A percentile compares a stretch with the other conserved stretches of the same genome.
Evolutionary conservation across 2,329 filamentous ascomycete genomes (phyloP).

Genomic region (Daldinia sp.): DNA sequence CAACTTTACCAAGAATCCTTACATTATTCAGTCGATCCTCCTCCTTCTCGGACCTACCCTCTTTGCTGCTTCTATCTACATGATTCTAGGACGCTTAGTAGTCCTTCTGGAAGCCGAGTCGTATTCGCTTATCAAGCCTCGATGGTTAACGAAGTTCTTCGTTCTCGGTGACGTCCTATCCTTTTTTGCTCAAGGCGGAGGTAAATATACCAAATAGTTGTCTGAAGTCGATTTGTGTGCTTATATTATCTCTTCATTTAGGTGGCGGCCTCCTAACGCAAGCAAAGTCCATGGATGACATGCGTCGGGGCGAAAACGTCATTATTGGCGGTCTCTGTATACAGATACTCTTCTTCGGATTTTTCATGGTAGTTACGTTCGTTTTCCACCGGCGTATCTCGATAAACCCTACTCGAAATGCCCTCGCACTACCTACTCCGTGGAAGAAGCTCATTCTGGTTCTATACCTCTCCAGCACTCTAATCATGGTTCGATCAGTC

Average conservation of each 20-base stretch:
- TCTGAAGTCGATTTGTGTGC: neutral
- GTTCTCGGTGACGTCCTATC: neutral
- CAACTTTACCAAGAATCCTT: neutral
- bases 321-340: neutral
- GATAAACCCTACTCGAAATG: neutral
- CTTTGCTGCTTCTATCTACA: constrained; percentile 1
- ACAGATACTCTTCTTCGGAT: neutral
- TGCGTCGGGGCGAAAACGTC: neutral
- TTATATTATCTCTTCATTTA: neutral
- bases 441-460: neutral
- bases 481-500: neutral
- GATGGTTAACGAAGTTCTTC: neutral
- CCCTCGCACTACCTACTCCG: neutral
- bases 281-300: neutral
- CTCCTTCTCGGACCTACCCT: neutral
- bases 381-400: neutral
- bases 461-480: neutral
- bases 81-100: neutral
- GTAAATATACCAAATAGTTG: neutral
- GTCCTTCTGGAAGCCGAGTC: neutral
- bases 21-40: neutral
- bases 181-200: neutral
- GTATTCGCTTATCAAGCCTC: neutral
- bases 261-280: neutral
- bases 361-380: neutral